Conservation (phyloP, 2,329 filamentous ascomycete species). For the Knufia petricola region DNA sequence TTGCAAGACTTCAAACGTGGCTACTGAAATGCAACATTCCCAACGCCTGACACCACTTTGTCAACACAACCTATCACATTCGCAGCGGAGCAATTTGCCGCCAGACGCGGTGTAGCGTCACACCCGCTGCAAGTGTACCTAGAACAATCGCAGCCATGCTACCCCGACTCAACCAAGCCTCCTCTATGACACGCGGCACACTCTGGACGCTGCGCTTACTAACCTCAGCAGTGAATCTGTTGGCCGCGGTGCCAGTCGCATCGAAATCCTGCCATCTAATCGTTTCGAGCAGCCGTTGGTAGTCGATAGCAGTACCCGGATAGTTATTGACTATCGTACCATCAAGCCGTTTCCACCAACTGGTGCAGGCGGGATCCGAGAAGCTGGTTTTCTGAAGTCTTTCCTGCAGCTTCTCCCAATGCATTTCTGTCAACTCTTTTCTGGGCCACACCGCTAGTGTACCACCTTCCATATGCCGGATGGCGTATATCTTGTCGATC, state of each 20-base stretch:
- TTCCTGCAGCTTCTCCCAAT: slow-evolving; percentile 12
- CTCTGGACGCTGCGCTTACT: slow-evolving; percentile 12
- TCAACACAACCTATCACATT: background rate
- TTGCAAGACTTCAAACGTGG: too few relatives aligned
- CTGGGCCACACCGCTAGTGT: slow-evolving; percentile 39
- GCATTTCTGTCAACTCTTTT: slow-evolving; percentile 14
- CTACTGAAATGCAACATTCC: background rate
- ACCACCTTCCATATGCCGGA: slow-evolving; percentile 29
- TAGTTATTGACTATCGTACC: slow-evolving; percentile 51
- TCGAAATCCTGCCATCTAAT: slow-evolving; percentile 28
- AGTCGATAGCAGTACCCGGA: slow-evolving; percentile 44
- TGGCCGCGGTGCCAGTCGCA: slow-evolving; percentile 23
- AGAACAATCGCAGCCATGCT: slow-evolving; percentile 6
- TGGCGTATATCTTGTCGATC: slow-evolving; percentile 40
- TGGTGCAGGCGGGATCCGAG: slow-evolving; percentile 44
- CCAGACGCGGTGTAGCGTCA: slow-evolving; percentile 4
- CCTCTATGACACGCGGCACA: slow-evolving; percentile 8
- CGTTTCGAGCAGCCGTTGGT: slow-evolving; percentile 36
- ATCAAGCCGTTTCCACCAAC: slow-evolving; percentile 48
- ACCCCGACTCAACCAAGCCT: slow-evolving; percentile 12
- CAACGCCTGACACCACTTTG: background rate
- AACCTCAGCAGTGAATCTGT: slow-evolving; percentile 21
- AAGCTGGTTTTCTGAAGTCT: slow-evolving; percentile 38
- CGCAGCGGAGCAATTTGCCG: slow-evolving; percentile 1
- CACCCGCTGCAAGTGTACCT: slow-evolving; percentile 3